A percentile compares a stretch with the other conserved stretches of the same genome.
phyloP scores from a whole-genome alignment of 139 green algal species.

The Chlamydomonas sp. region DNA sequence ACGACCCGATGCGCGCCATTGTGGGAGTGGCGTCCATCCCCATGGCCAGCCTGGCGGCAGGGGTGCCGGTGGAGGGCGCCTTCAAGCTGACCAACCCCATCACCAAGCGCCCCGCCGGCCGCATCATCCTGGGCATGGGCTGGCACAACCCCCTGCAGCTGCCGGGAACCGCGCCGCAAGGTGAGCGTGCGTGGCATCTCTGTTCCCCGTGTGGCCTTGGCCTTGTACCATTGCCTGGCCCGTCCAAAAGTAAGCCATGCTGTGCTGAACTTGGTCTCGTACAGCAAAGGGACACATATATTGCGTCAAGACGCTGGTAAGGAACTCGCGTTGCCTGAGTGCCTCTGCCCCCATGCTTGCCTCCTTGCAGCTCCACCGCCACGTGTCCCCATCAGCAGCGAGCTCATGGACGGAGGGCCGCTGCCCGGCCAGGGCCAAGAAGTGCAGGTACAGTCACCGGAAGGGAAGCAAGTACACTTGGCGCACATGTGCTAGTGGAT shows the following conservation, averaged over 20 bases:
- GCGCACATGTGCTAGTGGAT: too few species aligned
- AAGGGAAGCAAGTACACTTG: not conserved
- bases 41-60: constrained; percentile 31
- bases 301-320: too few species aligned
- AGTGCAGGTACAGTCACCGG: not conserved
- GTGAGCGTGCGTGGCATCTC: not conserved
- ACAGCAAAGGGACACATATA: too few species aligned
- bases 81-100: constrained; percentile 57
- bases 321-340: too few species aligned
- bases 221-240: not conserved
- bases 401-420: constrained; percentile 5
- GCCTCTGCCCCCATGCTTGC: not conserved
- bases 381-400: constrained; percentile 29
- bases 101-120: constrained; percentile 41
- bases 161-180: constrained; percentile 30
- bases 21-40: constrained; percentile 51
- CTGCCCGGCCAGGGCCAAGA: not conserved
- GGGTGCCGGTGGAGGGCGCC: constrained; percentile 53
- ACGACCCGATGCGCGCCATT: constrained; percentile 51
- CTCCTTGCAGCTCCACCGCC: not conserved
- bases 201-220: too few species aligned
- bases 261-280: too few species aligned
- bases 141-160: constrained; percentile 60
- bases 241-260: too few species aligned
- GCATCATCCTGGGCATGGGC: constrained; percentile 47